Percentiles rank a stretch among this genome's conserved stretches.
Conservation (phyloP, 371 early-diverging fungal species). For the Saksenaea vasiformis region DNA sequence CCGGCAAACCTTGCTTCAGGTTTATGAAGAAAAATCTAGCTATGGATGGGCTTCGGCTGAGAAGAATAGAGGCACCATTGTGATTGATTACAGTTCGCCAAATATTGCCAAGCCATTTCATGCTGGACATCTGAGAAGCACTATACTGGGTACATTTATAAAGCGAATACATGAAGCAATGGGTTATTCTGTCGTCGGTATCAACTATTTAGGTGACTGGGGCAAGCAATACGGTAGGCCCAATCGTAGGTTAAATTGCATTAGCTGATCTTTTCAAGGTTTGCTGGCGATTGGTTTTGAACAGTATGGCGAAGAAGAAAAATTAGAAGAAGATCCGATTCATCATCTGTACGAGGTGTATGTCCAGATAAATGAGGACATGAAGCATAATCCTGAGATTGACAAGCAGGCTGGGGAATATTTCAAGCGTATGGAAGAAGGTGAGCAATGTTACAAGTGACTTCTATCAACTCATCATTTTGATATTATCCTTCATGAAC, state of each 20-base stretch:
- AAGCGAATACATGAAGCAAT: slow-evolving; percentile 81
- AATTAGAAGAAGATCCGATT: slow-evolving; percentile 87
- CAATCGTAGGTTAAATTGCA: not conserved
- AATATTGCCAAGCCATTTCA: slow-evolving; percentile 99
- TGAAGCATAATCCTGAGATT: slow-evolving; percentile 53
- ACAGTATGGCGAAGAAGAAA: slow-evolving; percentile 80
- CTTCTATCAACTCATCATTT: not conserved
- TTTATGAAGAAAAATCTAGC: slow-evolving; percentile 22
- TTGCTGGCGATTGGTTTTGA: slow-evolving; percentile 94
- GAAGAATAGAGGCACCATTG: slow-evolving; percentile 49
- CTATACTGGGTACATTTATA: slow-evolving; percentile 98
- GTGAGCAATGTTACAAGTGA: slow-evolving; percentile 25
- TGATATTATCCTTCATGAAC: not conserved
- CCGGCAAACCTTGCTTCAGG: slow-evolving; percentile 53
- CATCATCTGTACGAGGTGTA: slow-evolving; percentile 96
- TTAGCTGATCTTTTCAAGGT: slow-evolving; percentile 36
- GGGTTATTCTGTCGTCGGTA: slow-evolving; percentile 86
- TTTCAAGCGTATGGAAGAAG: slow-evolving; percentile 95
- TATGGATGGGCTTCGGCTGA: slow-evolving; percentile 35
- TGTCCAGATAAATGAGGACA: slow-evolving; percentile 83
- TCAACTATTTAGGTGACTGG: slow-evolving; percentile 99
- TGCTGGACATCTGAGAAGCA: slow-evolving; percentile 98
- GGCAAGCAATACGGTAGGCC: slow-evolving; percentile 97
- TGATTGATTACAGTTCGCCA: slow-evolving; percentile 97
- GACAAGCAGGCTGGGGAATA: slow-evolving; percentile 85